Evolutionary conservation across 2,329 filamentous ascomycete genomes (phyloP).

Genomic region (Fusarium buharicum): DNA sequence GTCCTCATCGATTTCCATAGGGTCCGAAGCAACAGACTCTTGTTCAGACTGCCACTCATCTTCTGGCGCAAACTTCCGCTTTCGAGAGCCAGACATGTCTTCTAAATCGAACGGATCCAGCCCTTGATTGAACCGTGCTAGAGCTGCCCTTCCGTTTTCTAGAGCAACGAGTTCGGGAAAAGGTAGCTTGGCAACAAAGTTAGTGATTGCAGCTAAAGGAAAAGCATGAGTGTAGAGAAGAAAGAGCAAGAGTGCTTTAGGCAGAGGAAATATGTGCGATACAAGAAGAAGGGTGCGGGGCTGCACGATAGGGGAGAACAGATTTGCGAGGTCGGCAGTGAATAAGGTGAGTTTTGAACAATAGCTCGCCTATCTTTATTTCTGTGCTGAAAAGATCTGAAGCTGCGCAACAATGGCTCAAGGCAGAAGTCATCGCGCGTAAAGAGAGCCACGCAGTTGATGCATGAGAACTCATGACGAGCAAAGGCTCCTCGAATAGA

Average conservation of each 20-base stretch:
- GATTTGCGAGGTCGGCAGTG: conserved; percentile 31
- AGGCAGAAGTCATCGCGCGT: background rate
- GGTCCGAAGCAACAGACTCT: conserved; percentile 40
- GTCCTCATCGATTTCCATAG: conserved; percentile 45
- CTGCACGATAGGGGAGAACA: conserved; percentile 22
- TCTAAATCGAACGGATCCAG: conserved; percentile 20
- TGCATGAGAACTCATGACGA: background rate
- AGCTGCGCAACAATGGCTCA: conserved; percentile 7
- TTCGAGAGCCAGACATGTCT: conserved; percentile 38
- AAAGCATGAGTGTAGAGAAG: background rate
- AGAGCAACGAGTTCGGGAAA: conserved; percentile 46
- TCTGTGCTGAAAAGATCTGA: background rate
- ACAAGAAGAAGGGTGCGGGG: conserved; percentile 15
- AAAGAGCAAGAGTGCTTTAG: background rate
- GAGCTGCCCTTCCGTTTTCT: conserved; percentile 48
- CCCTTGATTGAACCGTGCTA: conserved; percentile 41
- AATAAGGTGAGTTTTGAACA: conserved; percentile 28
- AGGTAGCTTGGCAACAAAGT: conserved; percentile 45
- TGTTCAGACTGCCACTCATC: conserved; percentile 47
- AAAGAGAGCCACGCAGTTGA: background rate
- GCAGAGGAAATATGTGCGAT: conserved; percentile 7
- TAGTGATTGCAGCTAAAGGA: conserved; percentile 20
- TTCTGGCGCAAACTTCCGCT: conserved; percentile 47
- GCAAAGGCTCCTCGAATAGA: background rate
- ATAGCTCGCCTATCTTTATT: conserved; percentile 14